A percentile compares a stretch with the other conserved stretches of the same genome.
Conservation (phyloP, 1,284 basidiomycete genomes). For the Fomes fomentarius region DNA sequence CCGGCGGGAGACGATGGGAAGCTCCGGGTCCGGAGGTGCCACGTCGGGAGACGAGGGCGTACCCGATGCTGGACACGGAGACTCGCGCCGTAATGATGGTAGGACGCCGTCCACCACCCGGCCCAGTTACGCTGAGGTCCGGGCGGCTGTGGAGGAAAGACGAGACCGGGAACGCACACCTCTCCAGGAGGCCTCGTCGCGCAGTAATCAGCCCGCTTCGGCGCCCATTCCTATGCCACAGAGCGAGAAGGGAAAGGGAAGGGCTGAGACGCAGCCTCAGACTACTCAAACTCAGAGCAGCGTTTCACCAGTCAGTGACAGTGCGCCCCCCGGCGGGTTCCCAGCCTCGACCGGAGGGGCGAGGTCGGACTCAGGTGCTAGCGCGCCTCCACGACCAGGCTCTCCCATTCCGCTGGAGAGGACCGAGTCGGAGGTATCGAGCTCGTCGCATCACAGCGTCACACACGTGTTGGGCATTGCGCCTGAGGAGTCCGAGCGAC, state of each 20-base stretch:
- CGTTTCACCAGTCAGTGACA: conserved; percentile 26
- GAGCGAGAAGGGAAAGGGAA: conserved; percentile 28
- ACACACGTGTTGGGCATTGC: conserved; percentile 7
- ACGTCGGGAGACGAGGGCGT: conserved; percentile 40
- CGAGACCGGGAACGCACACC: conserved; percentile 48
- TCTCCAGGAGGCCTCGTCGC: conserved; percentile 28
- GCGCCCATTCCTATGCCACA: conserved; percentile 40
- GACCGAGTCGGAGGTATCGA: conserved; percentile 19
- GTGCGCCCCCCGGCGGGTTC: conserved; percentile 9
- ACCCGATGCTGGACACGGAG: conserved; percentile 45
- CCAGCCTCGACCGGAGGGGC: conserved; percentile 11
- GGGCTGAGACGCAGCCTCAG: too few relatives aligned
- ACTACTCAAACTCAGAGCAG: too few relatives aligned
- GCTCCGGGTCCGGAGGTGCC: conserved; percentile 30
- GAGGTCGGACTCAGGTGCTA: conserved; percentile 2
- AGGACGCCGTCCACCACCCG: conserved; percentile 46
- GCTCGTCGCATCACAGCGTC: conserved; percentile 16
- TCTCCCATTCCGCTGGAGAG: conserved; percentile 22
- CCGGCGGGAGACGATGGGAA: conserved; percentile 49
- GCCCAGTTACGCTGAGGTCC: conserved; percentile 70
- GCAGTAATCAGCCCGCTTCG: conserved; percentile 23
- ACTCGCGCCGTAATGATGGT: conserved; percentile 38
- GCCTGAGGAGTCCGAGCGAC: conserved; percentile 35
- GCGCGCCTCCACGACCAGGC: conserved; percentile 15
- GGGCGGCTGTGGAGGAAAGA: conserved; percentile 68